These are phyloP conservation scores for Saccharomycopsis fermentans DNA, from an alignment of 805 yeast species.

Conservation along the genomic window DNA sequence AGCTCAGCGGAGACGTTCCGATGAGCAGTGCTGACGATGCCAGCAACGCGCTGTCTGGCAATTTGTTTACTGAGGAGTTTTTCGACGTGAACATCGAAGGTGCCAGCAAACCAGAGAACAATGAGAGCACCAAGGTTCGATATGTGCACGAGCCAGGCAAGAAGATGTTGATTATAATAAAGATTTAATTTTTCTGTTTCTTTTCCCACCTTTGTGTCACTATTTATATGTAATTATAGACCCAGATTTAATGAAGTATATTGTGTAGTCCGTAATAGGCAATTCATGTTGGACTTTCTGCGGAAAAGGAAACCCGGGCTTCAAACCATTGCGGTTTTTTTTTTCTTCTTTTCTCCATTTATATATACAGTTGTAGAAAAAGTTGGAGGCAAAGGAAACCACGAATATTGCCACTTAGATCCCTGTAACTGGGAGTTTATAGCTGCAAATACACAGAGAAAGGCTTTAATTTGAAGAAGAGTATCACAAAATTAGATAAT, in stretches of 20 bases:
- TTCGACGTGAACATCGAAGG: background rate
- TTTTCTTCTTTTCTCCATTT: background rate
- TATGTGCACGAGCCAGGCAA: conserved; percentile 11
- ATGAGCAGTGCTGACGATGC: background rate
- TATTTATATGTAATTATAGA: background rate
- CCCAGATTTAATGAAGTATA: background rate
- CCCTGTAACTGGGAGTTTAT: background rate
- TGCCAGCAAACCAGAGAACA: background rate
- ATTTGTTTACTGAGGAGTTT: background rate
- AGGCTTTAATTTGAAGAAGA: background rate
- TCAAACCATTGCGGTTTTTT: background rate
- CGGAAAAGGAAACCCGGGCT: no score
- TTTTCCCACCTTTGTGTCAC: no score
- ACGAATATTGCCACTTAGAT: conserved; percentile 1
- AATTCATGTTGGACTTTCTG: no score
- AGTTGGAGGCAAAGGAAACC: background rate
- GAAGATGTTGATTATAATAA: conserved; percentile 3
- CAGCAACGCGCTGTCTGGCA: background rate
- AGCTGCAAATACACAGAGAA: background rate
- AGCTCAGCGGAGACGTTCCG: background rate
- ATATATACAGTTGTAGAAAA: no score
- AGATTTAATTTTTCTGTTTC: background rate
- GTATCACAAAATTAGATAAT: background rate
- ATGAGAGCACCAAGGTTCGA: background rate
- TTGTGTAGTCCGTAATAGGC: background rate